Conservation (phyloP, 2,329 filamentous ascomycete species). For the Apiospora arundinis region DNA sequence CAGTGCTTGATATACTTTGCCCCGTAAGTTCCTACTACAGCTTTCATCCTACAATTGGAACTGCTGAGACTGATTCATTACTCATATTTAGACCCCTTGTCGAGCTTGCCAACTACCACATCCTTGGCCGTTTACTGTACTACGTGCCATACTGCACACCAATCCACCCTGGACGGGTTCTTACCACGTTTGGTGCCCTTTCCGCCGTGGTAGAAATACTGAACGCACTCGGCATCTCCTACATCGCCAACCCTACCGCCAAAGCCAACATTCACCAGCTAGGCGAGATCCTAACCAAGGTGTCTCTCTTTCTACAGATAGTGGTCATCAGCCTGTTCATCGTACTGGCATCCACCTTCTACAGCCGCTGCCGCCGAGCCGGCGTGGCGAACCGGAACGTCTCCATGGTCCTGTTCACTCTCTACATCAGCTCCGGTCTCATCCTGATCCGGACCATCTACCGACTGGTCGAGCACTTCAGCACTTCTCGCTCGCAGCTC, state of each 20-base stretch:
- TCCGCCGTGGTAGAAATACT: constrained; percentile 45
- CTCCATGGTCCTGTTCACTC: constrained; percentile 35
- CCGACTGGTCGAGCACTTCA: constrained; percentile 51
- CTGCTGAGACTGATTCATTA: constrained; percentile 35
- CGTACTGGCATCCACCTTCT: constrained; percentile 44
- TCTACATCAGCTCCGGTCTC: constrained; percentile 46
- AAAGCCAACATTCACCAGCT: constrained; percentile 17
- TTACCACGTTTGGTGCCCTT: constrained; percentile 53
- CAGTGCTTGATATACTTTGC: constrained; percentile 28
- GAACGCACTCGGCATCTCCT: constrained; percentile 41
- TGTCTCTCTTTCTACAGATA: constrained; percentile 45
- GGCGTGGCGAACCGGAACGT: constrained; percentile 33
- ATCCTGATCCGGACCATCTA: constrained; percentile 51
- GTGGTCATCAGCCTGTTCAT: constrained; percentile 46
- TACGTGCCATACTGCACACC: constrained; percentile 66
- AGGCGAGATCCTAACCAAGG: constrained; percentile 28
- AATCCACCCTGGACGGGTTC: constrained; percentile 51
- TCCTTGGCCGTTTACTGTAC: constrained; percentile 64
- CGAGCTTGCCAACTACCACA: constrained; percentile 66
- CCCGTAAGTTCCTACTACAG: constrained; percentile 22
- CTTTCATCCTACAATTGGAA: not conserved
- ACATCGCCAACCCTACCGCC: constrained; percentile 33
- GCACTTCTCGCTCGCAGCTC: constrained; percentile 40
- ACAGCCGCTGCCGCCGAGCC: constrained; percentile 32
- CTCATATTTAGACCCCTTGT: constrained; percentile 51